phyloP scores from a whole-genome alignment of 176 grass and related monocot genomes.

The Aegilops longissima region DNA sequence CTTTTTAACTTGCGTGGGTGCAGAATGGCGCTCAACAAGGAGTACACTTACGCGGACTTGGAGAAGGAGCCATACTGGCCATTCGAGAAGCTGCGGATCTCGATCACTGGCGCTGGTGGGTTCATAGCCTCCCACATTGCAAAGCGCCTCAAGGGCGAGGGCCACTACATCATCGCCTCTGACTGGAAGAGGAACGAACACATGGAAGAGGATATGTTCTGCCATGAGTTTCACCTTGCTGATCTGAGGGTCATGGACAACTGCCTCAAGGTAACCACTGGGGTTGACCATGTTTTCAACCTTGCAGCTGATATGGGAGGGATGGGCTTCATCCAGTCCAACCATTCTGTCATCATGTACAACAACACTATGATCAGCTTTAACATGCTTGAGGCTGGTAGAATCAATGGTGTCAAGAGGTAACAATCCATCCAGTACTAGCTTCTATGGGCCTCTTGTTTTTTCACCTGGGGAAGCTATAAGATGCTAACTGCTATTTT shows the following conservation, averaged over 20 bases:
- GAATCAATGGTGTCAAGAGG: slow-evolving; percentile 48
- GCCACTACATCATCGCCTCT: slow-evolving; percentile 75
- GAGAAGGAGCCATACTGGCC: slow-evolving; percentile 74
- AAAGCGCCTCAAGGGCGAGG: slow-evolving; percentile 62
- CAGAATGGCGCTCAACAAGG: slow-evolving; percentile 68
- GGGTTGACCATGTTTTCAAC: slow-evolving; percentile 54
- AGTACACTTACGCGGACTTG: slow-evolving; percentile 58
- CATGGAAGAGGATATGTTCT: slow-evolving; percentile 83
- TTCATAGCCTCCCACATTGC: slow-evolving; percentile 80
- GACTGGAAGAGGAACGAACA: slow-evolving; percentile 91
- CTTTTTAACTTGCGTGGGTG: not conserved
- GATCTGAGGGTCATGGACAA: slow-evolving; percentile 70
- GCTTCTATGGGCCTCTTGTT: not conserved
- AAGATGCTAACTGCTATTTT: not conserved
- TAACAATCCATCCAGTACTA: slow-evolving; percentile 5
- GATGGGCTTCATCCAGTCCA: slow-evolving; percentile 61
- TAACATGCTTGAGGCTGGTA: slow-evolving; percentile 55
- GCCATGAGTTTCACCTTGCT: slow-evolving; percentile 76
- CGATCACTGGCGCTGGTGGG: slow-evolving; percentile 70
- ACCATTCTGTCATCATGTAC: slow-evolving; percentile 60
- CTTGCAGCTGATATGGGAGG: slow-evolving; percentile 65
- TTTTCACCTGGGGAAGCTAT: not conserved
- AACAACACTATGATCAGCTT: slow-evolving; percentile 58
- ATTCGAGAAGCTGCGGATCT: slow-evolving; percentile 71
- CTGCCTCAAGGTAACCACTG: slow-evolving; percentile 47